Evolutionary conservation across 371 early-diverging fungal genomes (phyloP), one percentile per base, ranked within the genome.

Genomic region (Syncephalis fuscata): DNA sequence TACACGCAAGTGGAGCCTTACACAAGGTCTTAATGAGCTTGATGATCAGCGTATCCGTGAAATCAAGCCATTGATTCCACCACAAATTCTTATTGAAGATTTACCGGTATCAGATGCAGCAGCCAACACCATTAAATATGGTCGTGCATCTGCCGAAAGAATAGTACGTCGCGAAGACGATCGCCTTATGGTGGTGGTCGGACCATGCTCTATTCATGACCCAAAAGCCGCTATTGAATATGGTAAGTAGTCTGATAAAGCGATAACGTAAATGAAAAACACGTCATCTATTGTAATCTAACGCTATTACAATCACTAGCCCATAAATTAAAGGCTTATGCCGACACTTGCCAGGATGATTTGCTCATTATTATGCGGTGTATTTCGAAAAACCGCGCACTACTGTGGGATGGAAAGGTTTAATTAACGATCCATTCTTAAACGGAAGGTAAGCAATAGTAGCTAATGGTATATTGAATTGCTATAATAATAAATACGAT

Each of bases 361-460:
- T 60, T 92, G 44, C 53, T 73, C 19, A 82, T 92, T 38, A 75
- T 92, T 48, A 90, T 92, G 91, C 68, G 92, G 83, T 82, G 37
- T 93, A 89, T 71, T 93, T 93, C 67, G 92, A 92, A 67, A 92
- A 92, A 65, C 92, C 92, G 15, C 67, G 92, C 49, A 90, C 92
- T 3, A 92, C 90, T 15, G 88, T 90, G 21, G 92, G 92, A 14
- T 92, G 92, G 92, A 90, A 90, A 60, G 92, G 91, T 44, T 63
- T 89, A 41, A 88, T 92, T 61, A 92, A 90, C 58, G 92, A 92
- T 54, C 90, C 92, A 20, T 63, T 72, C 53, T 67, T 92, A 56
- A 76, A 88, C 65, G 78, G 77, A 55, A 74, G 78, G 67, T 74
- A 66, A 47, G 48, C 16, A 38, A 44, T 21, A 14, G 16, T 24